phyloP scores from a whole-genome alignment of 306 rosid genomes.

The Quercus mongolica region DNA sequence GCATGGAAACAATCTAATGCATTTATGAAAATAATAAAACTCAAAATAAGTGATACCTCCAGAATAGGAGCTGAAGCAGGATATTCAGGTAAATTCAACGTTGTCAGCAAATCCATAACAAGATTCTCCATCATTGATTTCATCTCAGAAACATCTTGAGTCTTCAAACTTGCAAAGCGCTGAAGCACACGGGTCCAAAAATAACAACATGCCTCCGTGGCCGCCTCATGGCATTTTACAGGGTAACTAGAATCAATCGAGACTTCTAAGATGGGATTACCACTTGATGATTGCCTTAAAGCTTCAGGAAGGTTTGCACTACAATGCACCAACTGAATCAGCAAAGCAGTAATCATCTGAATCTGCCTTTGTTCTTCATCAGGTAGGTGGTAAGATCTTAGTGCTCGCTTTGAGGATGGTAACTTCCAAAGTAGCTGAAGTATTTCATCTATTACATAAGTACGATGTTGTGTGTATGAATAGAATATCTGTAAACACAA shows the following conservation, averaged over 20 bases:
- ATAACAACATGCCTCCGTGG: conserved; percentile 71
- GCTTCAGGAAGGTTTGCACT: conserved; percentile 92
- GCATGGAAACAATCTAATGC: conserved; percentile 21
- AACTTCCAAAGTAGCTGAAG: conserved; percentile 86
- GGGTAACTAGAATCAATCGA: conserved; percentile 64
- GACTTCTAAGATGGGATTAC: conserved; percentile 73
- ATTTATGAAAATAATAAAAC: conserved; percentile 13
- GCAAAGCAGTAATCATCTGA: conserved; percentile 93
- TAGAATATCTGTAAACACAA: conserved; percentile 81
- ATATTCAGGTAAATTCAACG: conserved; percentile 89
- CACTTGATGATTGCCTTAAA: conserved; percentile 66
- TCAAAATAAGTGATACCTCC: conserved; percentile 51
- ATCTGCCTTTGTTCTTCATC: conserved; percentile 98
- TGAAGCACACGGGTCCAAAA: conserved; percentile 93
- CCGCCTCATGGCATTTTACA: conserved; percentile 65
- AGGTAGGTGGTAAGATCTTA: conserved; percentile 82
- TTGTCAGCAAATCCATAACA: conserved; percentile 81
- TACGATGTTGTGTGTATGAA: conserved; percentile 78
- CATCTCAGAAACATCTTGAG: conserved; percentile 89
- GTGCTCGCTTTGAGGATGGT: conserved; percentile 82
- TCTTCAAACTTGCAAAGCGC: conserved; percentile 78
- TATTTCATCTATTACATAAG: conserved; percentile 89
- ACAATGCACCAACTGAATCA: conserved; percentile 84
- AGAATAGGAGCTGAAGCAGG: conserved; percentile 92
- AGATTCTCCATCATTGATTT: conserved; percentile 90